Base-by-base conservation (phyloP, 805 yeast genomes). In the Lipomyces spencermartinsiae region DNA sequence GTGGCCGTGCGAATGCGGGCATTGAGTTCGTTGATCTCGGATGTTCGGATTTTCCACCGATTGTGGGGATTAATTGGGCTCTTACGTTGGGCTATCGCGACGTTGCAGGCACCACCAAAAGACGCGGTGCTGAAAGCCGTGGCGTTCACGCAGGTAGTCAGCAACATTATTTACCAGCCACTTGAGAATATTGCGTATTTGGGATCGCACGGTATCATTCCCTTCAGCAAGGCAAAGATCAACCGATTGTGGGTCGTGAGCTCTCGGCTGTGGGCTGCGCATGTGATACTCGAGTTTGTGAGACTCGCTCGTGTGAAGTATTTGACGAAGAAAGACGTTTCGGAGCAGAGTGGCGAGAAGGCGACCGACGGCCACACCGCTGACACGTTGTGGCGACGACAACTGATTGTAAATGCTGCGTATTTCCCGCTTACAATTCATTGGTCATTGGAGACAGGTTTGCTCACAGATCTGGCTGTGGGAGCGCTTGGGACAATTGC, bases 341-440 rank as follows among this genome's bases (percentile, higher is more conserved):
- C 59, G n/a, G 63, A 63, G 60, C 57, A 57, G 43, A 53, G 19
- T 31, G 56, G 19, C 19, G 55, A 61, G n/a, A 56, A 34, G 49
- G 43, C 12, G 49, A 35, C n/a, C 33, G 58, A 56, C n/a, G 29
- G 54, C 10, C 59, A 39, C n/a, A 54, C 29, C 9, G 61, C 34
- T 16, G 55, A 55, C 7, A 31, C 53, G 22, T 53, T 54, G 25
- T 75, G 74, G 76, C 31, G 56, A 35, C 71, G 74, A 57, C 68
- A 72, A 51, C 67, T 80, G 25, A 63, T 77, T 16, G 77, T 78
- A 66, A 80, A 80, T 67, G 66, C 77, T n/a, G 79, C 80, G 22
- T 82, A 81, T 76, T 74, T 79, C 51, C 84, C 84, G 4, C 72
- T 81, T 58, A 78, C 83, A 2, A 71, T 79, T 54, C 84, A 81